Evolutionary conservation across 2,329 filamentous ascomycete species (phyloP).

Genomic region (Diaporthe eres): DNA sequence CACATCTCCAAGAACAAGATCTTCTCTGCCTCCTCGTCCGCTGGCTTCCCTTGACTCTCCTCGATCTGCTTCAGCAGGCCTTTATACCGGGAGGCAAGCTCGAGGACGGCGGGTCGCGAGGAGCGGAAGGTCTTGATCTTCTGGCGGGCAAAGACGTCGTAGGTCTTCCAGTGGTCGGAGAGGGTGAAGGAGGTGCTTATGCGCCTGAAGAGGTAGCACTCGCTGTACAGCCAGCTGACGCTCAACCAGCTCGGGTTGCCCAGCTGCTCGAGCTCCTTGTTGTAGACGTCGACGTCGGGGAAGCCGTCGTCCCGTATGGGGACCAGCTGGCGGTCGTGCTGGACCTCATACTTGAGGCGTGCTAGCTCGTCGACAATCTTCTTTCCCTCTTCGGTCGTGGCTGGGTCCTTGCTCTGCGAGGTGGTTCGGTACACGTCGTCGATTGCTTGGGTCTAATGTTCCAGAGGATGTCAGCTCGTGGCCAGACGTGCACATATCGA

Average conservation of each 20-base stretch:
- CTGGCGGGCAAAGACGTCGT: constrained; percentile 91
- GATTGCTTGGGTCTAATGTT: constrained; percentile 83
- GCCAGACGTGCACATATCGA: background rate
- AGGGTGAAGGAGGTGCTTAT: constrained; percentile 83
- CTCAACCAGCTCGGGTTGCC: constrained; percentile 85
- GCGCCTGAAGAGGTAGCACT: constrained; percentile 95
- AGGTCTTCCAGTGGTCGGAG: constrained; percentile 86
- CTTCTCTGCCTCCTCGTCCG: constrained; percentile 78
- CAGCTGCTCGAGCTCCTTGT: constrained; percentile 83
- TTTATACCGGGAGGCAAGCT: constrained; percentile 58
- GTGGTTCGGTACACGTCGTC: constrained; percentile 92
- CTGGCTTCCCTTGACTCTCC: constrained; percentile 63
- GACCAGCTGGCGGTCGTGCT: constrained; percentile 85
- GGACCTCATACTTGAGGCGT: constrained; percentile 92
- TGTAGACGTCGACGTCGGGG: constrained; percentile 84
- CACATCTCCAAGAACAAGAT: constrained; percentile 92
- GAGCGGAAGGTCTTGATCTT: constrained; percentile 95
- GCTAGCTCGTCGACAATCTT: constrained; percentile 84
- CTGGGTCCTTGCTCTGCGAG: constrained; percentile 69
- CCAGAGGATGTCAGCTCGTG: background rate
- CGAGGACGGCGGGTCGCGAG: constrained; percentile 78
- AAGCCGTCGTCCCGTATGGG: constrained; percentile 83
- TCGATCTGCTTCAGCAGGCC: constrained; percentile 78
- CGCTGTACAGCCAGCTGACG: constrained; percentile 88
- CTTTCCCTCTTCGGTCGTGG: constrained; percentile 85